These are phyloP conservation scores for Stereum hirsutum DNA, from an alignment of 1,284 basidiomycete species.

Conservation along the genomic window DNA sequence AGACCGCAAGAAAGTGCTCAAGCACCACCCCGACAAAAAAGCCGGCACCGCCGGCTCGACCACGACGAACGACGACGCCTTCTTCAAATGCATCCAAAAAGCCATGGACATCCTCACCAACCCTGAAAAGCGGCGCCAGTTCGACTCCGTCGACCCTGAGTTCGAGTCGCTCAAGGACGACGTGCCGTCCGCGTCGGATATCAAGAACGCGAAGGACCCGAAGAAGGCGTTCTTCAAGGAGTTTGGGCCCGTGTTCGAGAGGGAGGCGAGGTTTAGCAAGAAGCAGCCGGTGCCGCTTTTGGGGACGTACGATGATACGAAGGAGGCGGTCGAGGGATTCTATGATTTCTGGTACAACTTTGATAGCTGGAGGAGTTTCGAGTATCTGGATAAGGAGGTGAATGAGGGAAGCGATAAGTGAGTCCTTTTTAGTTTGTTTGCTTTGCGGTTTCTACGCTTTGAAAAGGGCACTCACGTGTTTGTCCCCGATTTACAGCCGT, in stretches of 20 bases:
- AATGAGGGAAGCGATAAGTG: conserved; percentile 95
- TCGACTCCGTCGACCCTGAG: conserved; percentile 90
- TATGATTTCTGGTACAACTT: conserved; percentile 99
- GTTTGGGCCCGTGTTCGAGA: conserved; percentile 79
- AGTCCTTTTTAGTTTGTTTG: conserved; percentile 15
- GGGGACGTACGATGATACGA: conserved; percentile 65
- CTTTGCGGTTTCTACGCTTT: conserved; percentile 1
- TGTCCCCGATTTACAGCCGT: conserved; percentile 47
- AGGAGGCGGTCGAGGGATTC: conserved; percentile 85
- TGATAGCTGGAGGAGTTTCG: conserved; percentile 97
- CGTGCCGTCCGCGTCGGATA: conserved; percentile 58
- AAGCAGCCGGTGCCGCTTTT: conserved; percentile 81
- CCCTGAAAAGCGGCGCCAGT: conserved; percentile 85
- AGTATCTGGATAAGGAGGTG: conserved; percentile 97
- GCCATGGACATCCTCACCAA: conserved; percentile 89
- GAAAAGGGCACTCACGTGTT: conserved; percentile 5
- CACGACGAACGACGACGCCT: conserved; percentile 90
- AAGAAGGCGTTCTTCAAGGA: conserved; percentile 53
- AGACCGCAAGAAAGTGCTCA: conserved; percentile 98
- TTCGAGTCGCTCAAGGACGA: conserved; percentile 73
- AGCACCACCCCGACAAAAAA: conserved; percentile 99
- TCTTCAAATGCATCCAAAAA: conserved; percentile 99
- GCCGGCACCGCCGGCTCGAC: conserved; percentile 62
- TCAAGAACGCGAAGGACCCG: conserved; percentile 48
- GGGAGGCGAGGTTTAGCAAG: conserved; percentile 89